Evolutionary conservation across 306 rosid species (phyloP), one percentile per base, ranked within the genome.

Genomic region (Luffa aegyptiaca): DNA sequence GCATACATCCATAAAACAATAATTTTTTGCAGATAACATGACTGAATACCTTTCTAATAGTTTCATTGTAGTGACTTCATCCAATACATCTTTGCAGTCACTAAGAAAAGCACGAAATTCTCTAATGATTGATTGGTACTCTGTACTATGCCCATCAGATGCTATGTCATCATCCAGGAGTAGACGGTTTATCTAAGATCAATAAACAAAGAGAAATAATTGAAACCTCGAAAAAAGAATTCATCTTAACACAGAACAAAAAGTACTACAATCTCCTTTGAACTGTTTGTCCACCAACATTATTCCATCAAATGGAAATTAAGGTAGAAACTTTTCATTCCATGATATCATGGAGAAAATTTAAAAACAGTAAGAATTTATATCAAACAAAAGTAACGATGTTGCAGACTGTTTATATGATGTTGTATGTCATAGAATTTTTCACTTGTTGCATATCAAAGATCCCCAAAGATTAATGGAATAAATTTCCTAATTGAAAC

Each of bases 91-190:
- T 87, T 95, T 92, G 87, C 87, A 84, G 86, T 95, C 98, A 83
- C 98, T 88, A 39, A 95, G 97, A 87, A 95, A 95, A 81, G 97
- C 97, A 84, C 97, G 88, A 55, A 95, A 92, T 86, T 95, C 98
- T 81, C 35, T 83, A 66, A 90, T 95, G 84, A 90, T 82, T 76
- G 93, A 95, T 80, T 87, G 91, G 85, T 95, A 92, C 81, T 91
- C 97, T 58, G 91, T 88, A 81, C 85, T 88, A 78, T 66, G 87
- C 82, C 87, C 92, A 70, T 88, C 92, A 83, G 77, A 82, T 33
- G 96, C 89, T 77, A 92, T 88, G 75, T 92, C 97, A 85, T 95
- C 98, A 84, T 95, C 98, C 90, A 95, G 86, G 79, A 95, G 97
- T 77, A 95, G 82, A 64, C 96, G 96, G 78, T 95, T 95, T 80